Base-by-base conservation (phyloP, 2,329 filamentous ascomycete species). In the Ophiostoma triangulosporum region DNA sequence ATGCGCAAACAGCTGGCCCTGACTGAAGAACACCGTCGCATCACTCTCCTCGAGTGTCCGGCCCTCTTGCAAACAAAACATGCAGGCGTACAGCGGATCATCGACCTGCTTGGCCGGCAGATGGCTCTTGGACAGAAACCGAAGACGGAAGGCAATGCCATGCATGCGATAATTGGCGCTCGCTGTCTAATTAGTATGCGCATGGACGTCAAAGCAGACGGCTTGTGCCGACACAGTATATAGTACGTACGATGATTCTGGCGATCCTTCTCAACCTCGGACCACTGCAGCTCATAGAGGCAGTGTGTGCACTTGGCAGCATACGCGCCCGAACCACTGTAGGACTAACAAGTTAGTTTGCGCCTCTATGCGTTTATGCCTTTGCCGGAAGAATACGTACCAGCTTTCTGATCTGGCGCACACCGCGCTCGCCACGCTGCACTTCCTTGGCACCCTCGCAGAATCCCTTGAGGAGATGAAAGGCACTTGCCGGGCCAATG, bases 41-140 rank as follows among this genome's bases (percentile, higher is more conserved):
- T 80, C 77, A 58, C 73, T 74, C 53, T 74, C 70, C 49, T 78
- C 73, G 2, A 71, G 62, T 0, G 75, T 78, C n/a, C 62, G 66
- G 0, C 74, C 74, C 17, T 66, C 57, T 5, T 73, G 68, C 4
- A 77, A 65, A 60, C 77, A 80, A 60, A 80, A 78, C 1, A 76
- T 57, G 57, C 77, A 80, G 3, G 67, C 75, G 59, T 77, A 80
- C 45, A 76, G 61, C 51, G 74, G 68, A 56, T 79, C 76, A 43
- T 78, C 76, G 15, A 73, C 65, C 14, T 72, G 66, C 52, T 70
- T 70, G 5, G 73, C 71, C 0, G 70, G 63, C 6, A 80, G 54
- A 60, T 80, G 77, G 51, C 71, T 73, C 62, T 80, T 80, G 58
- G 76, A 74, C 4, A 80, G 68, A 56, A 80, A 74, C 1, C 77